These are phyloP conservation scores for Pestalotiopsis sp. DNA, from an alignment of 2,329 filamentous ascomycete genomes.

Conservation along the genomic window DNA sequence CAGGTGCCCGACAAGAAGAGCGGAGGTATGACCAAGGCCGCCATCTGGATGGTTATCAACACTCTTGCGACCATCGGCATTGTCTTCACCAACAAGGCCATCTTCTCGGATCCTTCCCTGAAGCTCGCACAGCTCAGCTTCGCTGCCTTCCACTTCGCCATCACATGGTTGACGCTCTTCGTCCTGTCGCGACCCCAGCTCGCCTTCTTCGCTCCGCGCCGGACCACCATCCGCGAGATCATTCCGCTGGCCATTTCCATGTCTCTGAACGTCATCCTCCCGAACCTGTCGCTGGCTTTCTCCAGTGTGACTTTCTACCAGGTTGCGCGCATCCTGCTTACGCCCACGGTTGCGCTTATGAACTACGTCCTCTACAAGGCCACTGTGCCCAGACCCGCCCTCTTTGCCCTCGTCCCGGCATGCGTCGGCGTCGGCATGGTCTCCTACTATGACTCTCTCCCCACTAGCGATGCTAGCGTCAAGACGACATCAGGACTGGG, in stretches of 20 bases:
- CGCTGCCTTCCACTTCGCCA: constrained; percentile 67
- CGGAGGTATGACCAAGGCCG: constrained; percentile 35
- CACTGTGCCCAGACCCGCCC: constrained; percentile 54
- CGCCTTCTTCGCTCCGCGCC: constrained; percentile 58
- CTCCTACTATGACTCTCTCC: constrained; percentile 67
- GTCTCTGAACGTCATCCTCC: constrained; percentile 68
- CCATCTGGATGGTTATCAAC: constrained; percentile 61
- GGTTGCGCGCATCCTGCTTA: constrained; percentile 66
- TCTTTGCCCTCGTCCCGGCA: constrained; percentile 57
- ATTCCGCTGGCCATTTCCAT: constrained; percentile 67
- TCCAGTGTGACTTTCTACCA: constrained; percentile 72
- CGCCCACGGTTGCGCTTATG: constrained; percentile 64
- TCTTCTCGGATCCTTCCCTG: constrained; percentile 63
- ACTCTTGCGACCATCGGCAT: constrained; percentile 64
- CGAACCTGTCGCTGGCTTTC: constrained; percentile 67
- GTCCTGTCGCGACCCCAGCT: constrained; percentile 58
- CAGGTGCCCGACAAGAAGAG: constrained; percentile 30
- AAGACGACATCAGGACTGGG: constrained; percentile 59
- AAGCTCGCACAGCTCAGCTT: constrained; percentile 65
- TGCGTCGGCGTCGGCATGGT: constrained; percentile 66
- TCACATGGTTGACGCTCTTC: constrained; percentile 65
- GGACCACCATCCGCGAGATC: constrained; percentile 55
- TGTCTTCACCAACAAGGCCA: constrained; percentile 70
- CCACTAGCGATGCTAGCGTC: constrained; percentile 43
- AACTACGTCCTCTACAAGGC: constrained; percentile 62